These are phyloP conservation scores for Lipomyces chichibuensis DNA, from an alignment of 805 yeast species.

Conservation along the genomic window DNA sequence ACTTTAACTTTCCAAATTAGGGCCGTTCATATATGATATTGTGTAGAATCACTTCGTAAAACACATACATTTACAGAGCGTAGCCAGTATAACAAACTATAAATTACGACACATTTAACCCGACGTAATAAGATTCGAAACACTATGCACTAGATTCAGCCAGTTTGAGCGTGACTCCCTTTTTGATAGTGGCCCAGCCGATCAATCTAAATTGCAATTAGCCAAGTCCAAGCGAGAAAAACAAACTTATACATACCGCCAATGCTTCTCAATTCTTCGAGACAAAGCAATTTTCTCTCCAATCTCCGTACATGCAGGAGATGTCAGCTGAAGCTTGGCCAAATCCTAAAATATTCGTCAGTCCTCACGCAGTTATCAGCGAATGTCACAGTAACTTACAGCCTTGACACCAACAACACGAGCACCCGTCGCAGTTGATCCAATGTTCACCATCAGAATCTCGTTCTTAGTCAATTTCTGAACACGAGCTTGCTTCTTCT, in stretches of 20 bases:
- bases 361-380: neutral
- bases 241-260: slow-evolving; percentile 59
- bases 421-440: slow-evolving; percentile 99
- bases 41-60: neutral
- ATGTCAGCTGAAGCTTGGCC: slow-evolving; percentile 95
- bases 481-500: slow-evolving; percentile 92
- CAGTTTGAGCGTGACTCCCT: slow-evolving; percentile 36
- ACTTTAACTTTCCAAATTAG: neutral
- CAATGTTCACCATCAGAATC: slow-evolving; percentile 98
- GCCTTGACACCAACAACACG: slow-evolving; percentile 97
- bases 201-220: slow-evolving; percentile 52
- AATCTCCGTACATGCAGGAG: slow-evolving; percentile 98
- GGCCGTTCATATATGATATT: neutral
- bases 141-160: neutral
- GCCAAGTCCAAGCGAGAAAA: neutral
- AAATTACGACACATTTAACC: neutral
- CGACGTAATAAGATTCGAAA: neutral
- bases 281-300: slow-evolving; percentile 98
- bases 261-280: slow-evolving; percentile 98
- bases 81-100: neutral
- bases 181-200: slow-evolving; percentile 85
- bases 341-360: slow-evolving; percentile 59
- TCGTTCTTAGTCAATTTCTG: slow-evolving; percentile 92
- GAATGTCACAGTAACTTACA: slow-evolving; percentile 1
- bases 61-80: neutral